These are phyloP conservation scores for Trypanosoma melophagium DNA, from an alignment of 208 protist genomes.

Conservation along the genomic window DNA sequence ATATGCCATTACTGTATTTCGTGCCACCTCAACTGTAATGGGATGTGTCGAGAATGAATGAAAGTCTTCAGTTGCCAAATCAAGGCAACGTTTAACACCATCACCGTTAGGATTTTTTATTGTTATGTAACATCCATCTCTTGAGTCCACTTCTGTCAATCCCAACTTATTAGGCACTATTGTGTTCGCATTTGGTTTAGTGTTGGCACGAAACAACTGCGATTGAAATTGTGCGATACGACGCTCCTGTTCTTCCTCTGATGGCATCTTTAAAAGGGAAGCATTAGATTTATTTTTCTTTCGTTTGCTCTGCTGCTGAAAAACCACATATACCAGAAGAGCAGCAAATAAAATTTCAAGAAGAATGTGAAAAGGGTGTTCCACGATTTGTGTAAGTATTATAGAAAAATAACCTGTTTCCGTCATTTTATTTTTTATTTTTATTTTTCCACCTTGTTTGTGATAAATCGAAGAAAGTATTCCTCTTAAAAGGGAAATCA, in stretches of 20 bases:
- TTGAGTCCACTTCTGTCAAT: slow-evolving; percentile 47
- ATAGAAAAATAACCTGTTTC: slow-evolving; percentile 3
- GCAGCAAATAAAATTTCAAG: slow-evolving; percentile 68
- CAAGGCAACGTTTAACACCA: slow-evolving; percentile 61
- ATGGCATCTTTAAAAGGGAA: slow-evolving; percentile 34
- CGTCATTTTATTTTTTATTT: slow-evolving; percentile 5
- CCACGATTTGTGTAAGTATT: slow-evolving; percentile 38
- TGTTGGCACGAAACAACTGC: slow-evolving; percentile 48
- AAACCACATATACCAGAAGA: slow-evolving; percentile 43
- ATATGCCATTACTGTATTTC: slow-evolving; percentile 90
- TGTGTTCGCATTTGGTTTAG: slow-evolving; percentile 43
- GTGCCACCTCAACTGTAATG: slow-evolving; percentile 74
- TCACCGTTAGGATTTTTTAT: slow-evolving; percentile 32
- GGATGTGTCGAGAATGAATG: slow-evolving; percentile 91
- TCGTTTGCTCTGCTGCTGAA: slow-evolving; percentile 23
- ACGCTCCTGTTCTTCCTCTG: slow-evolving; percentile 78
- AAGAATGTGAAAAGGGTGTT: slow-evolving; percentile 66
- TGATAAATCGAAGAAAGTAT: not conserved
- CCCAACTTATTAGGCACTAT: slow-evolving; percentile 39
- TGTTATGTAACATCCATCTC: slow-evolving; percentile 59
- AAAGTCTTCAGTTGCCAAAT: slow-evolving; percentile 93
- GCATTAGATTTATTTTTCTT: slow-evolving; percentile 12
- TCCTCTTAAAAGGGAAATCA: not conserved
- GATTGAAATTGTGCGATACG: slow-evolving; percentile 71
- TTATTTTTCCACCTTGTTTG: not conserved